Evolutionary conservation across 331 rosid species (phyloP), one percentile per base, ranked within the genome.

Genomic region (Quercus phellos): DNA sequence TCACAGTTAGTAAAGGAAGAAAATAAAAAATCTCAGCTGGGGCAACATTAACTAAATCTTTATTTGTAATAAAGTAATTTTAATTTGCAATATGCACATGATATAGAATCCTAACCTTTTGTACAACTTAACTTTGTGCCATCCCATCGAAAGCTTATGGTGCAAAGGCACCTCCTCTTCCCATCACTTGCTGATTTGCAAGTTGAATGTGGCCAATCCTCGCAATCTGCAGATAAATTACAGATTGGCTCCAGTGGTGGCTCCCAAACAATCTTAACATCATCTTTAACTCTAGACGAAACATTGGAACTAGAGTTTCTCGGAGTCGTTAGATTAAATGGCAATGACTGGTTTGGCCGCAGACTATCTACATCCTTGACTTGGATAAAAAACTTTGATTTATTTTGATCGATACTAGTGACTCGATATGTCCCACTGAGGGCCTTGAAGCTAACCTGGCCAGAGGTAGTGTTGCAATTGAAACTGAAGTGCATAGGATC

Each of bases 151-250:
- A 54, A 88, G 1, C 73, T 77, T 16, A 60, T 8, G 16, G 68
- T 11, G 34, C 90, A 86, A 6, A 3, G 78, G 70, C 90, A 86
- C 80, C 72, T 84, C 2, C 2, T 79, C 51, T 0, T 30, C 27
- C 70, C 76, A 38, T 54, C 61, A 3, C 0, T 8, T 16, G 9
- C 27, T 50, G 50, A 42, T 42, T 1, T 32, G 61, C 90, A 89
- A 32, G 76, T 85, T 60, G 93, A 87, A 69, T 89, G 26, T 16
- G 70, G 58, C 88, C 80, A 89, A 42, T 8, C n/a, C 14, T 5
- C 14, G 85, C 93, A 89, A 56, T 73, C 68, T 54, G 1, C 2
- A 13, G 4, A 4, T 1, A 34, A 6, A 59, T 0, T 56, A 7
- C 93, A 87, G 12, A 43, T 19, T 2, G 93, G 85, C 68, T 78